Percentiles rank a stretch among this genome's conserved stretches.
phyloP scores from a whole-genome alignment of 768 basidiomycete genomes.

The Basidioascus undulatus region DNA sequence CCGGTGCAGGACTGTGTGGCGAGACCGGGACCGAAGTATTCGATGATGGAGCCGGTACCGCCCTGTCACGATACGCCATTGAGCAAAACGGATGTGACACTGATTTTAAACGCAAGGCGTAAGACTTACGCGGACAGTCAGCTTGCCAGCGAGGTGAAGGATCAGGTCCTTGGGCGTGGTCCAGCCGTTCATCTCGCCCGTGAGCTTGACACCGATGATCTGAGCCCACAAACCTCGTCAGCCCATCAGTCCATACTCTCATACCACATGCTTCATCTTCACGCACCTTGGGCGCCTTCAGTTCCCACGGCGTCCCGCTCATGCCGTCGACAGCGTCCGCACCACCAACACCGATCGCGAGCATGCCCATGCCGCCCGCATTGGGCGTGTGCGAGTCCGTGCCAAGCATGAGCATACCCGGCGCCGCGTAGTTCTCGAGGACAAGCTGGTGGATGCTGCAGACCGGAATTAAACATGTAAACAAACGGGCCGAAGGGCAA shows the following conservation, averaged over 20 bases:
- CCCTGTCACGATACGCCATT: slow-evolving; percentile 31
- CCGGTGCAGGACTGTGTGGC: slow-evolving; percentile 77
- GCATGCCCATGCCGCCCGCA: slow-evolving; percentile 82
- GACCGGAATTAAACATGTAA: not conserved
- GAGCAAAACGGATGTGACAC: no score
- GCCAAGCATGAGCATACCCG: slow-evolving; percentile 22
- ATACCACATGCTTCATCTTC: slow-evolving; percentile 6
- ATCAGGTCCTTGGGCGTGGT: slow-evolving; percentile 89
- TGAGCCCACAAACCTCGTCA: slow-evolving; percentile 9
- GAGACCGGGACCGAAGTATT: slow-evolving; percentile 91
- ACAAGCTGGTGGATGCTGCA: slow-evolving; percentile 96
- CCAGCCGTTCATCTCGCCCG: slow-evolving; percentile 72
- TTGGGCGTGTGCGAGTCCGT: slow-evolving; percentile 93
- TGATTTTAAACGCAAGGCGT: not conserved
- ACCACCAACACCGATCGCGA: slow-evolving; percentile 97
- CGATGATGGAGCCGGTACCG: slow-evolving; percentile 82
- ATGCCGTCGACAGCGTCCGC: slow-evolving; percentile 92
- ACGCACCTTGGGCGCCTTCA: slow-evolving; percentile 77
- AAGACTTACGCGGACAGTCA: slow-evolving; percentile 64
- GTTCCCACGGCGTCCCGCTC: slow-evolving; percentile 94
- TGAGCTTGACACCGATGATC: slow-evolving; percentile 54
- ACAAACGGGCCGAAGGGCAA: no score
- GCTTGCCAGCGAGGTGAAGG: slow-evolving; percentile 71
- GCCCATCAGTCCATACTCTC: not conserved
- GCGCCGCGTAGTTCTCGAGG: slow-evolving; percentile 83